A percentile compares a stretch with the other conserved stretches of the same genome.
Evolutionary conservation across 257 asterid species (phyloP).

Genomic region (Plectranthus barbatus): DNA sequence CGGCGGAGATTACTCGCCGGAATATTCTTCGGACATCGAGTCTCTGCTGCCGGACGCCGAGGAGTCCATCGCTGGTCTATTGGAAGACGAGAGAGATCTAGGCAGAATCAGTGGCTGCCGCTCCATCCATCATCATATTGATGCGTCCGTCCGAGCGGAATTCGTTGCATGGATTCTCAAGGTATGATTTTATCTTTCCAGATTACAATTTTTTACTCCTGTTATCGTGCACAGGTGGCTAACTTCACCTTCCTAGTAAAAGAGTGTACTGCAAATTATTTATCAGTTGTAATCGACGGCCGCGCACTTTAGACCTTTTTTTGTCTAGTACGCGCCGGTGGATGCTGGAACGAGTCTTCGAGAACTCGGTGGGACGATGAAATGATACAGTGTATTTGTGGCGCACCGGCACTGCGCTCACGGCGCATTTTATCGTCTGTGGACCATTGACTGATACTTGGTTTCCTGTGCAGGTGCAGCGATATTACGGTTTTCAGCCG

Average conservation of each 20-base stretch:
- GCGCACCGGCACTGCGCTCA: conserved; percentile 4
- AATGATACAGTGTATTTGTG: conserved; percentile 15
- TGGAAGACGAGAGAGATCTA: conserved; percentile 59
- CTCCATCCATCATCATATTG: conserved; percentile 39
- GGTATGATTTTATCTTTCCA: conserved; percentile 31
- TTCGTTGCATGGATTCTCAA: conserved; percentile 84
- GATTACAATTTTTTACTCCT: neutral
- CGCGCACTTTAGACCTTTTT: neutral
- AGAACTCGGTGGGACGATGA: neutral
- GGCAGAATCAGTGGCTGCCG: conserved; percentile 21
- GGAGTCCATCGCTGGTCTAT: conserved; percentile 59
- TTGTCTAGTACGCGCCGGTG: conserved; percentile 1
- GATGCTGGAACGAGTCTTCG: neutral
- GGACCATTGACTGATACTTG: conserved; percentile 2
- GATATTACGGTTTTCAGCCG: conserved; percentile 64
- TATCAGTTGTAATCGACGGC: neutral
- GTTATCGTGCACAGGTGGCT: conserved; percentile 15
- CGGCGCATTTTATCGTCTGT: conserved; percentile 12
- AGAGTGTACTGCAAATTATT: neutral
- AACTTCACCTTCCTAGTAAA: neutral
- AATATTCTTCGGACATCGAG: conserved; percentile 54
- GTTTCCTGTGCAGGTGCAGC: conserved; percentile 58
- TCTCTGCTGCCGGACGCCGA: conserved; percentile 34
- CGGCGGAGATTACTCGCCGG: conserved; percentile 38
- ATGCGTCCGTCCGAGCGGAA: conserved; percentile 52